Evolutionary conservation across 2,329 filamentous ascomycete genomes (phyloP).

Genomic region (Arthrobotrys conoides): DNA sequence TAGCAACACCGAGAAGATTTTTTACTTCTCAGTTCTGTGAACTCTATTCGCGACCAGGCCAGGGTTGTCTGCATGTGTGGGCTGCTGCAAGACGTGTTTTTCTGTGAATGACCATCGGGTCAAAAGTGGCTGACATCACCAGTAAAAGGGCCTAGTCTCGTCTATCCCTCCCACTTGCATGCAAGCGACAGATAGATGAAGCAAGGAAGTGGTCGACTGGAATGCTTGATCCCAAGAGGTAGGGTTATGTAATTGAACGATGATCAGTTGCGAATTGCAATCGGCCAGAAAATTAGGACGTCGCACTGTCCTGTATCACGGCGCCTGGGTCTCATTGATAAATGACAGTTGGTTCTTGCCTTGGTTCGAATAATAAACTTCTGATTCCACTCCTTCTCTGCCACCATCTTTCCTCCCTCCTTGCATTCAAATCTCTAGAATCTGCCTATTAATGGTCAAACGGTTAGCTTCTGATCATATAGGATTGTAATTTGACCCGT

Average conservation of each 20-base stretch:
- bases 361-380: constrained; percentile 18
- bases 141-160: constrained; percentile 15
- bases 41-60: constrained; percentile 37
- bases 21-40: constrained; percentile 18
- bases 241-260: constrained; percentile 49
- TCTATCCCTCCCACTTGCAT: constrained; percentile 30
- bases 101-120: constrained; percentile 29
- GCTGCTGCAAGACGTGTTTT: constrained; percentile 39
- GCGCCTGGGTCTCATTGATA: constrained; percentile 5
- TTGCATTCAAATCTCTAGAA: constrained; percentile 29
- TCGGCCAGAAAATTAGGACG: constrained; percentile 9
- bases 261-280: constrained; percentile 30
- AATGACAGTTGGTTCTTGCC: constrained; percentile 4
- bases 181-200: constrained; percentile 42
- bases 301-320: constrained; percentile 19
- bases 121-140: constrained; percentile 56
- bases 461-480: constrained; percentile 7
- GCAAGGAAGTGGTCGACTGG: constrained; percentile 45
- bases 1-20: constrained; percentile 49
- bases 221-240: constrained; percentile 24
- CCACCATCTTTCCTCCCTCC: constrained; percentile 12
- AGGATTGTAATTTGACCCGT: constrained; percentile 49
- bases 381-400: not conserved
- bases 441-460: constrained; percentile 17
- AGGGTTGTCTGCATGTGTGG: constrained; percentile 22